A percentile compares a stretch with the other conserved stretches of the same genome.
Evolutionary conservation across 2,329 filamentous ascomycete species (phyloP).

Genomic region (Coniochaeta pulveracea): DNA sequence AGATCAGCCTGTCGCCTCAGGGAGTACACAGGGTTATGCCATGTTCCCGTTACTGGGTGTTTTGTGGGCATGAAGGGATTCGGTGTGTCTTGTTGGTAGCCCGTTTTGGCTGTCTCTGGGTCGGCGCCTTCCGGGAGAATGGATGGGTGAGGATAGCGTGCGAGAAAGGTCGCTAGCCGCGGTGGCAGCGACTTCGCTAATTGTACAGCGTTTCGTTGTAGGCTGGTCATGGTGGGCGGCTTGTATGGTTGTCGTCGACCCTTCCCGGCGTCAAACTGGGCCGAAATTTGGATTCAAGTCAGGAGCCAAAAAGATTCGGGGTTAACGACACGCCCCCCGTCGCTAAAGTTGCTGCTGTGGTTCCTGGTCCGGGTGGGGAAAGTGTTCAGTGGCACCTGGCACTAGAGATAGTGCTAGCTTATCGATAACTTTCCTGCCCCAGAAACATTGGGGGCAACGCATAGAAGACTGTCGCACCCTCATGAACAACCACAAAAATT

Average conservation of each 20-base stretch:
- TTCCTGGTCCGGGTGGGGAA: too few species aligned
- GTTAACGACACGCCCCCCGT: constrained; percentile 2
- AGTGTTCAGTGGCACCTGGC: too few species aligned
- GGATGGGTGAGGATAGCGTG: constrained; percentile 68
- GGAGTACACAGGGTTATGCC: constrained; percentile 75
- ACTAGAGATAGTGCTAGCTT: too few species aligned
- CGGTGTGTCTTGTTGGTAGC: constrained; percentile 43
- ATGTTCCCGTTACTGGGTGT: constrained; percentile 67
- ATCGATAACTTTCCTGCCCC: too few species aligned
- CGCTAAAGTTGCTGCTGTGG: too few species aligned
- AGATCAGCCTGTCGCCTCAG: constrained; percentile 82
- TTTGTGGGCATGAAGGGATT: constrained; percentile 79
- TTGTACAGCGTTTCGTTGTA: constrained; percentile 28
- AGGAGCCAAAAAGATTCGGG: neutral
- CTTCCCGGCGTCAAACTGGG: constrained; percentile 4
- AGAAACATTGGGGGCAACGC: too few species aligned
- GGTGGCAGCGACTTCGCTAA: constrained; percentile 65
- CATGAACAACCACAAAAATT: too few species aligned
- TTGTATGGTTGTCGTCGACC: constrained; percentile 10
- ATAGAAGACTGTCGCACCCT: too few species aligned
- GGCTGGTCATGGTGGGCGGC: constrained; percentile 10
- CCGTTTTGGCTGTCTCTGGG: constrained; percentile 26
- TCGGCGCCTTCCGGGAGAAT: constrained; percentile 36
- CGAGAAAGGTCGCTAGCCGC: constrained; percentile 76
- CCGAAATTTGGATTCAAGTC: neutral